Base-by-base conservation (phyloP, 352 stramenopile species). In the Pythium utonaiense region DNA sequence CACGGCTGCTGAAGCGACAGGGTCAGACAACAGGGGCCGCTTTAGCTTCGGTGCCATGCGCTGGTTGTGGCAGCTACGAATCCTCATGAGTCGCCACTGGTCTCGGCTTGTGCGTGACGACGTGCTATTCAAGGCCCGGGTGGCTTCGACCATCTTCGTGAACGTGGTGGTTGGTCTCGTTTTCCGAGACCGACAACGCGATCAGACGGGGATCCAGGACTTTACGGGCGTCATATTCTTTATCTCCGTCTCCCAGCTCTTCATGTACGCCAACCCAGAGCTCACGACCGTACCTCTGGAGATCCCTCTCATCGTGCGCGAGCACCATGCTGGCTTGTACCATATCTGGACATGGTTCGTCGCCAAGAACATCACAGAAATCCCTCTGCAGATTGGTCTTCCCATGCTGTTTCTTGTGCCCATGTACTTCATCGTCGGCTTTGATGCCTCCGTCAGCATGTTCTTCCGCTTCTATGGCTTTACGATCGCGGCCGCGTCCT, bases 241-340 rank as follows among this genome's bases (percentile, higher is more conserved):
- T 44, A 71, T 84, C 25, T 69, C 67, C 5, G 64, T 88, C 38
- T 67, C 78, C 16, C 74, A 83, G 34, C 73, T 82, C 41, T 76
- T 89, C 36, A 71, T 57, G 30, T 65, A 51, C 27, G 69, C 64
- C 27, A 75, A 74, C 50, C 66, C 70, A 3, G 64, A 71, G 24
- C 60, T 78, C 42, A 60, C 62, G 1, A 59, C 63, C 16, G 61
- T 78, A 13, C 71, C 67, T 16, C 27, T 74, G 1, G 71, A 76
- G 44, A 58, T 78, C 33, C 60, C 71, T 16, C 51, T 78, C 22
- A 66, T 78, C 24, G 42, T 70, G 22, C 60, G 71, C 13, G 71
- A 78, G 30, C 67, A 74, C 56, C 59, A 75, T n/a, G 64, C 53
- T 2, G 56, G 62, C 0, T 25, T 75, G 14, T 78, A 74, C 52